Base-by-base conservation (phyloP, 805 yeast genomes). In the Tetrapisispora taiwanensis region DNA sequence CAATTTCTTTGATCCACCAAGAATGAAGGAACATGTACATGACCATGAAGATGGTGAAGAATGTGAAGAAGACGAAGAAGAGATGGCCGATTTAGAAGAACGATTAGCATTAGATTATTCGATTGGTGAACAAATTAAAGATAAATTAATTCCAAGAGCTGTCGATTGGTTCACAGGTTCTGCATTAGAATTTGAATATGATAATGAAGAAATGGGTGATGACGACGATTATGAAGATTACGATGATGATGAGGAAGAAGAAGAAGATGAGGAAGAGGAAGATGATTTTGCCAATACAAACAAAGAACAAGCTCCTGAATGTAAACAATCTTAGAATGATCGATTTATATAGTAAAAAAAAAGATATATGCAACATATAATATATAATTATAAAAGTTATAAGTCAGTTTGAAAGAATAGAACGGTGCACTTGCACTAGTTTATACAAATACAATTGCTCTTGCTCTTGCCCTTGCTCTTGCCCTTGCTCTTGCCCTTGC, bases 91-190 rank as follows among this genome's bases (percentile, higher is more conserved):
- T 46, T 70, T 89, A 52, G 96, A 88, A 65, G 81, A 78, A 46
- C 77, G 86, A 60, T 74, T 92, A 58, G 96, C 88, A 56, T 71
- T 85, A 55, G 98, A 92, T 68, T 92, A 92, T 70, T 92, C 88
- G 60, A 73, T 92, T 50, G 98, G 97, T 50, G 98, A 92, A 68
- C 89, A 89, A 59, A 78, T 92, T 63, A 92, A 92, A 72, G 97
- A 92, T 66, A 84, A 92, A 66, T 75, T 92, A 61, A 81, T 92
- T 50, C 97, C 97, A 50, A 80, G 96, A 62, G 97, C 97, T 42
- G 76, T 92, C 57, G 97, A 90, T 65, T 92, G 98, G 97, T 92
- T 88, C 66, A 90, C 98, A 9, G 98, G 98, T 39, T 87, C 87
- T 52, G 98, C 98, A 20, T 74, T 90, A 47, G 95, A 84, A 46